Percentiles rank a stretch among this genome's conserved stretches.
Conservation (phyloP, 1,284 basidiomycete genomes). For the Fomitopsis schrenkii region DNA sequence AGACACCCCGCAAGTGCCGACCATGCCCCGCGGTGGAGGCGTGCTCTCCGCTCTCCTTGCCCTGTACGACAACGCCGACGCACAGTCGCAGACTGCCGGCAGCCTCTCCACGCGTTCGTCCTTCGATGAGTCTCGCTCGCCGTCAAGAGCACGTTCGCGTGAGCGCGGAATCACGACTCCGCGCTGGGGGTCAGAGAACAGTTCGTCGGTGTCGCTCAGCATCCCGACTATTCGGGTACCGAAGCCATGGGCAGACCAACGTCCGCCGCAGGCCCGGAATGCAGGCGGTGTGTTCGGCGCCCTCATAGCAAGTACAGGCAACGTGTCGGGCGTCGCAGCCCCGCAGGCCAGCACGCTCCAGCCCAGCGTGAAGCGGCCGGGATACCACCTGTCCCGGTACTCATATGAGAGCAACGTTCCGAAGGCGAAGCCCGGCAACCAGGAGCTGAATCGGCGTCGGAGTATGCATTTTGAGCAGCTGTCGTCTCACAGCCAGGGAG, state of each 20-base stretch:
- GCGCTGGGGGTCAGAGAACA: slow-evolving; percentile 5
- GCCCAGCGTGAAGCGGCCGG: slow-evolving; percentile 63
- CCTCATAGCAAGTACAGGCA: slow-evolving; percentile 70
- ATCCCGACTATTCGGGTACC: slow-evolving; percentile 1
- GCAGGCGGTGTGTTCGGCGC: slow-evolving; percentile 71
- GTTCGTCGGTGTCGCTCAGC: background rate
- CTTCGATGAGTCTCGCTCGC: slow-evolving; percentile 18
- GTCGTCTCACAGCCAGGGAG: background rate
- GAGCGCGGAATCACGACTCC: background rate
- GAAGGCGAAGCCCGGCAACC: slow-evolving; percentile 1
- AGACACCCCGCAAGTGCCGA: slow-evolving; percentile 15
- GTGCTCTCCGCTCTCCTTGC: slow-evolving; percentile 50
- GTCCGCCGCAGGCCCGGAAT: slow-evolving; percentile 48
- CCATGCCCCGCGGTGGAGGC: slow-evolving; percentile 32
- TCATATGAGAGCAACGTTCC: slow-evolving; percentile 23
- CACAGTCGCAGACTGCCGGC: slow-evolving; percentile 5
- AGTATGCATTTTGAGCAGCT: slow-evolving; percentile 19
- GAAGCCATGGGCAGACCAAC: slow-evolving; percentile 14
- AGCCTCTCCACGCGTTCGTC: slow-evolving; percentile 20
- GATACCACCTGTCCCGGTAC: slow-evolving; percentile 56
- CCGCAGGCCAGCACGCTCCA: slow-evolving; percentile 52
- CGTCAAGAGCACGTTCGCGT: slow-evolving; percentile 3
- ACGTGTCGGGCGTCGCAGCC: slow-evolving; percentile 55
- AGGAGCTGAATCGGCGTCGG: slow-evolving; percentile 16
- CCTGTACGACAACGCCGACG: slow-evolving; percentile 39